Percentiles rank a stretch among this genome's conserved stretches.
phyloP scores from a whole-genome alignment of 768 basidiomycete species.

The Rhodotorula paludigena region DNA sequence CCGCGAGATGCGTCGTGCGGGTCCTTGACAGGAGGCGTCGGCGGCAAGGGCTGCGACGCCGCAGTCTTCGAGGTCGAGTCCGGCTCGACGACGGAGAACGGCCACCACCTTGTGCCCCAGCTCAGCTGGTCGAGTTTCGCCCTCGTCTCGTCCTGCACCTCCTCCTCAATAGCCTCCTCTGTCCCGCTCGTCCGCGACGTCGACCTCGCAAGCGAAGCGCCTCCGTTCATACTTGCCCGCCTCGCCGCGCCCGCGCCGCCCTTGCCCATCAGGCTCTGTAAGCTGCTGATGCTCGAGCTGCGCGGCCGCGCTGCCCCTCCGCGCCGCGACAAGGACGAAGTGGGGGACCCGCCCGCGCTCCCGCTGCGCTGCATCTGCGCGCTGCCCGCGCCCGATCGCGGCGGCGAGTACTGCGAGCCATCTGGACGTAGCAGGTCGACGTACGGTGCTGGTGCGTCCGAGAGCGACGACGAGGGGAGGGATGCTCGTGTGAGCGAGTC shows the following conservation, averaged over 20 bases:
- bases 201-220: neutral
- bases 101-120: slow-evolving; percentile 37
- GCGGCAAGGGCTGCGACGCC: neutral
- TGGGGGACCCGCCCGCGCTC: neutral
- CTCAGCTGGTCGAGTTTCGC: slow-evolving; percentile 5
- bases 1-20: neutral
- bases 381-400: neutral
- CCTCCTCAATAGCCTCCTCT: neutral
- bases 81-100: slow-evolving; percentile 32
- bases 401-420: neutral
- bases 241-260: neutral
- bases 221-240: neutral
- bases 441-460: neutral
- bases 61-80: neutral
- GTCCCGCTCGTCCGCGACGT: neutral
- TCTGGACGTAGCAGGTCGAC: neutral
- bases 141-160: neutral
- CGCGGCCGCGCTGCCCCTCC: neutral
- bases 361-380: neutral
- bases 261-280: neutral
- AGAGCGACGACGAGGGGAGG: neutral
- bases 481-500: neutral
- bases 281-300: slow-evolving; percentile 6
- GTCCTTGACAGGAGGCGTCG: slow-evolving; percentile 7
- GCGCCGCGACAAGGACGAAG: neutral